A percentile compares a stretch with the other conserved stretches of the same genome.
These are phyloP conservation scores for Echria macrotheca DNA, from an alignment of 495 filamentous ascomycete species.

Conservation along the genomic window DNA sequence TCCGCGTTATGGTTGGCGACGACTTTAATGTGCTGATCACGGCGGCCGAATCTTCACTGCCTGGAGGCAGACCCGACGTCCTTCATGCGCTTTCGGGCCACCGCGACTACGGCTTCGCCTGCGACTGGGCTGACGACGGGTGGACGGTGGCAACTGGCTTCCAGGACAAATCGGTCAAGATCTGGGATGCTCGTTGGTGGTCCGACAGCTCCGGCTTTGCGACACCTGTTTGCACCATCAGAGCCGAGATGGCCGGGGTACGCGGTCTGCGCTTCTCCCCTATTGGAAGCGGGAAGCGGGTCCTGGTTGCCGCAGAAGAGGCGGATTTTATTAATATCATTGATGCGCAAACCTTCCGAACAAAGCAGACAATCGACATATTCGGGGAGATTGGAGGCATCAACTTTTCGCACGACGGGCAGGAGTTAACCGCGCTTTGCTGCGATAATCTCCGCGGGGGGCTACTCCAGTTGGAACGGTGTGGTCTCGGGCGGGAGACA, in stretches of 20 bases:
- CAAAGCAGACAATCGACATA: conserved; percentile 72
- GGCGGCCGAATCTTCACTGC: conserved; percentile 36
- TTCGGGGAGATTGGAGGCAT: conserved; percentile 84
- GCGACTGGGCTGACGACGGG: conserved; percentile 87
- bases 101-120: conserved; percentile 80
- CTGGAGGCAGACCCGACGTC: conserved; percentile 32
- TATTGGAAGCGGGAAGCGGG: conserved; percentile 63
- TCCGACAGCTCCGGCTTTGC: conserved; percentile 38
- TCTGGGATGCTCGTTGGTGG: conserved; percentile 83
- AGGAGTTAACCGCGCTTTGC: conserved; percentile 66
- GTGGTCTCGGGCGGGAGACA: conserved; percentile 39
- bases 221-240: conserved; percentile 54
- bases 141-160: conserved; percentile 84
- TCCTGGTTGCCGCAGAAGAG: conserved; percentile 75
- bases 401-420: conserved; percentile 65
- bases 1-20: conserved; percentile 70
- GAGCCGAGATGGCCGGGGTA: conserved; percentile 72
- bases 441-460: conserved; percentile 72
- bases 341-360: conserved; percentile 61
- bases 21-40: conserved; percentile 42
- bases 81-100: conserved; percentile 59
- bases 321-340: conserved; percentile 79
- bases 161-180: conserved; percentile 77
- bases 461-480: conserved; percentile 69
- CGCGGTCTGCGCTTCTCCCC: conserved; percentile 78